A percentile compares a stretch with the other conserved stretches of the same genome.
Evolutionary conservation across 495 filamentous ascomycete species (phyloP).

Genomic region (Hypomontagnella monticulosa): DNA sequence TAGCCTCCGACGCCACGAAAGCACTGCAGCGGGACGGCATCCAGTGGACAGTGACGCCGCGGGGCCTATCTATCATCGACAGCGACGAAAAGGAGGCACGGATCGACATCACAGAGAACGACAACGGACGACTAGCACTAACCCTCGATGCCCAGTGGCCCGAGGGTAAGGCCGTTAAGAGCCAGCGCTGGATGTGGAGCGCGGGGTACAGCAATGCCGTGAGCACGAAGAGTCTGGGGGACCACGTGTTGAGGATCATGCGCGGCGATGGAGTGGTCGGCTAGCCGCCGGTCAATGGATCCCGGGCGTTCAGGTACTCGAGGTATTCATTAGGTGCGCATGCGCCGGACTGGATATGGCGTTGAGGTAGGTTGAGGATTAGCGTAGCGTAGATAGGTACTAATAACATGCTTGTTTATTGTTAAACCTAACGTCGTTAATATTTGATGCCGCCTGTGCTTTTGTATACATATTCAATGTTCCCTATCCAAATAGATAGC

Average conservation of each 20-base stretch:
- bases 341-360: too few species aligned
- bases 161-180: background rate
- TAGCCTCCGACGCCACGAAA: slow-evolving; percentile 18
- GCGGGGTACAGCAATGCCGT: slow-evolving; percentile 4
- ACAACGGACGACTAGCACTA: slow-evolving; percentile 22
- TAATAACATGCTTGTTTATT: too few species aligned
- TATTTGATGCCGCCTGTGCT: too few species aligned
- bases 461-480: too few species aligned
- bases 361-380: too few species aligned
- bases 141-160: slow-evolving; percentile 29
- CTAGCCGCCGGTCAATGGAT: too few species aligned
- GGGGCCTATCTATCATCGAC: slow-evolving; percentile 23
- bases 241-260: slow-evolving; percentile 7
- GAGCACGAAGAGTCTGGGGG: slow-evolving; percentile 4
- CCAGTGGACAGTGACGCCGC: slow-evolving; percentile 26
- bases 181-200: slow-evolving; percentile 24
- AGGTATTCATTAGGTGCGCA: too few species aligned
- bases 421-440: too few species aligned
- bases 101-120: slow-evolving; percentile 22
- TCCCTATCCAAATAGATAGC: too few species aligned
- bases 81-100: slow-evolving; percentile 18
- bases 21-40: slow-evolving; percentile 28
- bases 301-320: too few species aligned
- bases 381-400: too few species aligned
- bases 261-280: background rate